phyloP scores from a whole-genome alignment of 1,139 yeast species.

The Protomyces macrosporus region DNA sequence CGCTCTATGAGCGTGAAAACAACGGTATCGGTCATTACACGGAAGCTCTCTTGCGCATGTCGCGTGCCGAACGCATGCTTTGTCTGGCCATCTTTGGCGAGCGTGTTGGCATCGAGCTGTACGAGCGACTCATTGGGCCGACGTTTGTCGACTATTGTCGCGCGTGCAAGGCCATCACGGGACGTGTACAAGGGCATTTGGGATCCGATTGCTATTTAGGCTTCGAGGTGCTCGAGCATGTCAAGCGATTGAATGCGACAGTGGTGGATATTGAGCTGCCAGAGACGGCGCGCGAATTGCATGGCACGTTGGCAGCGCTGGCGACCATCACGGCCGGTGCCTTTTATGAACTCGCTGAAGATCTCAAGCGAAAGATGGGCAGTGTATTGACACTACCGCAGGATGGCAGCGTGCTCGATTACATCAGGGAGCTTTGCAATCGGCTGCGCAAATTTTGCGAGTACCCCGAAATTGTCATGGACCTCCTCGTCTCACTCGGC shows the following conservation, averaged over 20 bases:
- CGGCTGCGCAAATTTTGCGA: conserved; percentile 14
- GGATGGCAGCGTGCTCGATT: conserved; percentile 20
- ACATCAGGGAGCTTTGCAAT: conserved; percentile 14
- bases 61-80: conserved; percentile 16
- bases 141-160: conserved; percentile 15
- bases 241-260: neutral
- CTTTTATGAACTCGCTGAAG: conserved; percentile 22
- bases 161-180: conserved; percentile 19
- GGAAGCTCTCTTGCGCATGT: conserved; percentile 25
- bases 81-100: conserved; percentile 21
- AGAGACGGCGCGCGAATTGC: conserved; percentile 15
- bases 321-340: conserved; percentile 13
- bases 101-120: conserved; percentile 1
- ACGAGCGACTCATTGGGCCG: conserved; percentile 5
- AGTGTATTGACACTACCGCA: conserved; percentile 8
- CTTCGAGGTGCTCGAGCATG: conserved; percentile 25
- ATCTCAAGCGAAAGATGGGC: conserved; percentile 5
- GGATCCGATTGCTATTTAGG: conserved; percentile 23
- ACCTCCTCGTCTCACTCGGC: conserved; percentile 19
- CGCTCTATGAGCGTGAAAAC: conserved; percentile 23
- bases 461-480: conserved; percentile 16
- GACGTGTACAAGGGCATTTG: conserved; percentile 15
- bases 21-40: conserved; percentile 28
- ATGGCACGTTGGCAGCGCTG: conserved; percentile 3
- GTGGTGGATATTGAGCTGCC: conserved; percentile 18